Base-by-base conservation (phyloP, 306 rosid genomes). In the Dryas drummondii region DNA sequence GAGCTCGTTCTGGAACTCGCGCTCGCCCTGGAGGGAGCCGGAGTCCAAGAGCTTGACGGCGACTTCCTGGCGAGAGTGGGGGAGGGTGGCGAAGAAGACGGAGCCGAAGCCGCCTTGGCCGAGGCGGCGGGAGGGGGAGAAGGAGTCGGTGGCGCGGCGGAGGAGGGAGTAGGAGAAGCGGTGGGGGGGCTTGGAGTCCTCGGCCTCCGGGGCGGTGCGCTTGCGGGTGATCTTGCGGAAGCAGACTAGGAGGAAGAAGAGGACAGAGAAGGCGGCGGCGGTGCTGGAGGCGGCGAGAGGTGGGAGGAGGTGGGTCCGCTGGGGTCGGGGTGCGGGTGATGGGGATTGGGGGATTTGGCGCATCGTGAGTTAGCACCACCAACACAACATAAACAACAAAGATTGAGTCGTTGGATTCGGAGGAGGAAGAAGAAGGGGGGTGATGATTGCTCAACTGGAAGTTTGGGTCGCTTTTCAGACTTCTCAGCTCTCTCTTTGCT, bases 21-120 rank as follows among this genome's bases (percentile, higher is more conserved):
- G 91, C 72, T 94, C 99, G 44, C 93, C 92, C 76, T 94, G 98
- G 4, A 83, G 83, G 12, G 97, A 92, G 0, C 93, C 79, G 9
- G 96, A 85, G 80, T 92, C 93, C 97, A 96, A 89, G 57, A 86
- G 84, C 82, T 96, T 96, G 55, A 96, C 98, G 8, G 99, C 99
- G 65, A 96, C 61, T 37, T 88, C 86, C 0, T 75, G 70, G 0
- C 73, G 78, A 73, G 81, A 77, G 9, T 84, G 48, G 0, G 88
- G 93, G 2, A 88, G 83, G 0, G 59, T 68, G 1, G 96, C 99
- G 27, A 86, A 74, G 78, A 74, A 96, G 9, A 96, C 99, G 16
- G 96, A 85, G n/a, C 99, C 99, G 53, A 85, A 96, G 10, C 98
- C 99, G 2, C 99, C 99, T 0, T 89, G 90, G 48, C 99, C 99